Conservation (phyloP, 176 grass and related monocot genomes). For the Tillandsia leiboldiana region DNA sequence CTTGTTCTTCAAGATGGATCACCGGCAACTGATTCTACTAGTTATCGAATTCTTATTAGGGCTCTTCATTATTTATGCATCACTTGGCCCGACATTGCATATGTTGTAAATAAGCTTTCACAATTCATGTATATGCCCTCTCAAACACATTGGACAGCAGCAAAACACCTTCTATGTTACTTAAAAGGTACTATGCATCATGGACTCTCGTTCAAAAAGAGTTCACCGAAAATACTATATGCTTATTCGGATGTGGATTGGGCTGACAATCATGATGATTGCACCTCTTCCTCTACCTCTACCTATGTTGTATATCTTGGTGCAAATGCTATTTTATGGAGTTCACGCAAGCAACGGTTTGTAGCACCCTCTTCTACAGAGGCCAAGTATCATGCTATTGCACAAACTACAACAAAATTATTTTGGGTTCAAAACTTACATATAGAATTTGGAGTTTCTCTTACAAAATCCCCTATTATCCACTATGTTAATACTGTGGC, state of each 20-base stretch:
- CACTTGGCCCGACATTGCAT: not conserved
- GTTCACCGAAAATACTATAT: not conserved
- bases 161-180: conserved; percentile 11
- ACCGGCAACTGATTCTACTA: not conserved
- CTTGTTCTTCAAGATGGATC: not conserved
- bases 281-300: not conserved
- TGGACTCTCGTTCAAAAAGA: not conserved
- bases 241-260: conserved; percentile 3
- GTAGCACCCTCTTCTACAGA: not conserved
- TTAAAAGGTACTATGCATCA: not conserved
- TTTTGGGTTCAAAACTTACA: conserved; percentile 5
- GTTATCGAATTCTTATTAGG: not conserved
- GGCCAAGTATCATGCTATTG: not conserved
- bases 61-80: conserved; percentile 1
- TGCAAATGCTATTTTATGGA: conserved; percentile 5
- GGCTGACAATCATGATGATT: not conserved
- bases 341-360: conserved; percentile 2
- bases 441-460: not conserved
- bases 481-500: conserved; percentile 13
- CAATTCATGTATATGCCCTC: conserved; percentile 13
- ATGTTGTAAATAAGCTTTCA: not conserved
- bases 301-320: not conserved
- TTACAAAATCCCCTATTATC: not conserved
- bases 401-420: not conserved
- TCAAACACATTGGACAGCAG: not conserved